These are phyloP conservation scores for Cercophora scortea DNA, from an alignment of 495 filamentous ascomycete species.

Conservation along the genomic window DNA sequence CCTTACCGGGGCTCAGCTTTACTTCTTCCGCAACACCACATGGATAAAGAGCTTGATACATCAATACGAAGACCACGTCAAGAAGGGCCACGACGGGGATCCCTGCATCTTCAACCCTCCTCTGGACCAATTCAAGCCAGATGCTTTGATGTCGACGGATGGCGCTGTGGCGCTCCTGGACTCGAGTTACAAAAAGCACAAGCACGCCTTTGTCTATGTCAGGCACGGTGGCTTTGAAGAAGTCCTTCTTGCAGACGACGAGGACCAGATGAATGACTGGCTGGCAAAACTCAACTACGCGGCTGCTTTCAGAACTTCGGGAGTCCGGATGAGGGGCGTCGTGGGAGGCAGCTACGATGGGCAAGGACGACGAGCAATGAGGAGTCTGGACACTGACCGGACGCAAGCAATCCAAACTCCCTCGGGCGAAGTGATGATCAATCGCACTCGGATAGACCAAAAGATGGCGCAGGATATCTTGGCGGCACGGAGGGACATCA, in stretches of 20 bases:
- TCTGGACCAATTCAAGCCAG: slow-evolving; percentile 83
- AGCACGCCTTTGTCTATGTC: slow-evolving; percentile 87
- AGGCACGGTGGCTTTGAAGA: slow-evolving; percentile 87
- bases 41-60: slow-evolving; percentile 90
- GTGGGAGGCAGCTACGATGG: slow-evolving; percentile 81
- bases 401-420: slow-evolving; percentile 57
- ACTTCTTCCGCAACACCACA: slow-evolving; percentile 85
- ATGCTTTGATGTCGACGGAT: slow-evolving; percentile 84
- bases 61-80: slow-evolving; percentile 74
- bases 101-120: slow-evolving; percentile 86
- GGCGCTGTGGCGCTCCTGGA: slow-evolving; percentile 86
- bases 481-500: slow-evolving; percentile 68
- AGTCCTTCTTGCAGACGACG: slow-evolving; percentile 79
- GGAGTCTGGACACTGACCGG: slow-evolving; percentile 52
- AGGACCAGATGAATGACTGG: slow-evolving; percentile 95
- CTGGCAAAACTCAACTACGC: slow-evolving; percentile 94
- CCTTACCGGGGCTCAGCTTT: slow-evolving; percentile 88
- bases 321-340: slow-evolving; percentile 84
- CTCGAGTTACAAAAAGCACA: slow-evolving; percentile 86
- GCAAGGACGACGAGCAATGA: slow-evolving; percentile 64
- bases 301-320: slow-evolving; percentile 82
- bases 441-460: slow-evolving; percentile 61
- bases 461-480: slow-evolving; percentile 80
- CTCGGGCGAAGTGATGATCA: slow-evolving; percentile 60
- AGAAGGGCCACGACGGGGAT: slow-evolving; percentile 52